phyloP scores from a whole-genome alignment of 1,284 basidiomycete species.

The Irpex sp. region DNA sequence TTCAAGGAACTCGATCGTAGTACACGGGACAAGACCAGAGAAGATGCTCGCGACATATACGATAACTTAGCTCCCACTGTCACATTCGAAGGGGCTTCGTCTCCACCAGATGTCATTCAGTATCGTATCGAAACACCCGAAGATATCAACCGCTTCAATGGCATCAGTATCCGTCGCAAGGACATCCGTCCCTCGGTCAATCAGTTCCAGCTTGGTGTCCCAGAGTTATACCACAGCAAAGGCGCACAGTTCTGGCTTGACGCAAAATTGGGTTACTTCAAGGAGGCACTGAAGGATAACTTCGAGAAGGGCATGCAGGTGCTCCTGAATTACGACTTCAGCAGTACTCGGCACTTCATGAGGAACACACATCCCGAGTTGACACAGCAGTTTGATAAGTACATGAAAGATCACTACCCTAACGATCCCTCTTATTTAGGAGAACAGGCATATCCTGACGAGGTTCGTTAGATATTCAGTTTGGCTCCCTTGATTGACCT shows the following conservation, averaged over 20 bases:
- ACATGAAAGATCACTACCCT: constrained; percentile 5
- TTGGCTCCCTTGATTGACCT: too few relatives aligned
- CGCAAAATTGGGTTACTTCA: background rate
- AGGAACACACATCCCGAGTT: constrained; percentile 8
- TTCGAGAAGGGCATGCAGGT: background rate
- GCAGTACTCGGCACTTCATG: background rate
- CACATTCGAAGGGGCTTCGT: too few relatives aligned
- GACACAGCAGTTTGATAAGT: constrained; percentile 18
- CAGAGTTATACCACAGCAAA: background rate
- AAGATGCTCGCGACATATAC: constrained; percentile 1
- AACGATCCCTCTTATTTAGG: background rate
- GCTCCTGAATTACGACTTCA: background rate
- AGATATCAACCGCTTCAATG: background rate
- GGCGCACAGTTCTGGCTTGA: background rate
- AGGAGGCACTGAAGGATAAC: background rate
- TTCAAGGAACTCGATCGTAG: background rate
- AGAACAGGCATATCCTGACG: background rate
- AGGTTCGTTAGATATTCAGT: background rate
- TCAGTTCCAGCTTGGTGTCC: background rate
- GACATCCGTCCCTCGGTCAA: background rate
- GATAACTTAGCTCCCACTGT: too few relatives aligned
- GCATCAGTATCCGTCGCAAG: background rate
- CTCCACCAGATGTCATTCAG: background rate
- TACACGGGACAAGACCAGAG: too few relatives aligned
- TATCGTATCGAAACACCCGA: background rate